Evolutionary conservation across 2,329 filamentous ascomycete genomes (phyloP).

Genomic region (Aureobasidium sp.): DNA sequence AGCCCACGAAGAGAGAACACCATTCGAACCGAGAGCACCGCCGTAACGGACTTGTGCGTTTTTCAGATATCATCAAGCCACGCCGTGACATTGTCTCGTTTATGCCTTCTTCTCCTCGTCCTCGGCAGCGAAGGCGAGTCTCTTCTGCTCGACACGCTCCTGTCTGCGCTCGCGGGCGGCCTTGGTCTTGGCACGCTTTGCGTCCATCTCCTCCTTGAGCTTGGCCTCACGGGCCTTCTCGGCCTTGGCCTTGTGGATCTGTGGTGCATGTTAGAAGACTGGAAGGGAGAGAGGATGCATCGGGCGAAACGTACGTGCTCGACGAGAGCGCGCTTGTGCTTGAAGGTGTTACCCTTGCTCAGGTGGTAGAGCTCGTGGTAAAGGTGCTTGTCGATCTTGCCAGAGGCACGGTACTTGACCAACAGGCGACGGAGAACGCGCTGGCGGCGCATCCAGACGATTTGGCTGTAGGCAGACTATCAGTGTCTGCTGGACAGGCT

Average conservation of each 20-base stretch:
- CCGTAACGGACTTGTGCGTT: conserved; percentile 17
- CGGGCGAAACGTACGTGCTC: conserved; percentile 80
- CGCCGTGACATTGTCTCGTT: conserved; percentile 15
- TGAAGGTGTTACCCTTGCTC: conserved; percentile 99
- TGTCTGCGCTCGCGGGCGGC: conserved; percentile 97
- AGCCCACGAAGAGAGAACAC: conserved; percentile 17
- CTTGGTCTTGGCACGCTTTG: conserved; percentile 96
- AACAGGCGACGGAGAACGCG: conserved; percentile 98
- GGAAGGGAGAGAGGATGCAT: conserved; percentile 24
- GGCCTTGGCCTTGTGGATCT: conserved; percentile 99
- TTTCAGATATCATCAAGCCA: conserved; percentile 18
- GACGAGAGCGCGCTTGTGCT: conserved; percentile 99
- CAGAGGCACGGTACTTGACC: conserved; percentile 98
- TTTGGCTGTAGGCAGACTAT: conserved; percentile 58
- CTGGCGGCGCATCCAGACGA: conserved; percentile 99
- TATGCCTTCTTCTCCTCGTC: conserved; percentile 40
- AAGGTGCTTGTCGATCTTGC: conserved; percentile 99
- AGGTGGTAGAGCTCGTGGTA: conserved; percentile 99
- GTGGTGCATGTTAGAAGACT: conserved; percentile 21
- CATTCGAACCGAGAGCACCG: conserved; percentile 17
- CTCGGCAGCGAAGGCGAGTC: conserved; percentile 74
- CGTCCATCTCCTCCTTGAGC: conserved; percentile 89
- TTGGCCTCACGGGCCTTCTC: conserved; percentile 94
- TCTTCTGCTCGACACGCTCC: conserved; percentile 87
- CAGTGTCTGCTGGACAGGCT: conserved; percentile 22